A percentile compares a stretch with the other conserved stretches of the same genome.
phyloP scores from a whole-genome alignment of 116 monocot genomes.

The Phalaenopsis hybrid region DNA sequence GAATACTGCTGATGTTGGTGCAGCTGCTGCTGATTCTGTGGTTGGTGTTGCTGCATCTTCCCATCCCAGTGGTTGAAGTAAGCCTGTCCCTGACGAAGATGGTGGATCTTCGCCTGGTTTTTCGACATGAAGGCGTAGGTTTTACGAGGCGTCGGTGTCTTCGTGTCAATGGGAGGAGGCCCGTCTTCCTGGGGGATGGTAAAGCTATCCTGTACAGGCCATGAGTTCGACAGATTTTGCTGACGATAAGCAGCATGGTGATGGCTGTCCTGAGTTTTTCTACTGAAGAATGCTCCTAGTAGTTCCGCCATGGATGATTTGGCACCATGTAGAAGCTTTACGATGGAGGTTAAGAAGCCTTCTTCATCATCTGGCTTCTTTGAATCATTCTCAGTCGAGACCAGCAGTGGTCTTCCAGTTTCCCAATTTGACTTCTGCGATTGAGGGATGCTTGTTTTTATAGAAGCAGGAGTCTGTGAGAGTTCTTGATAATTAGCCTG shows the following conservation, averaged over 20 bases:
- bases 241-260: slow-evolving; percentile 26
- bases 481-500: not conserved
- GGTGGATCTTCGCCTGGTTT: slow-evolving; percentile 72
- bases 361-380: slow-evolving; percentile 69
- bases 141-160: slow-evolving; percentile 65
- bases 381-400: slow-evolving; percentile 46
- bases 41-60: slow-evolving; percentile 33
- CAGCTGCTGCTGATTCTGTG: slow-evolving; percentile 43
- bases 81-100: slow-evolving; percentile 50
- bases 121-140: slow-evolving; percentile 96
- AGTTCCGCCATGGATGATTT: slow-evolving; percentile 40
- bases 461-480: slow-evolving; percentile 36
- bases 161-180: slow-evolving; percentile 63
- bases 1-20: slow-evolving; percentile 73
- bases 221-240: slow-evolving; percentile 28
- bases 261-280: slow-evolving; percentile 26
- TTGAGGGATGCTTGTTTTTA: slow-evolving; percentile 38
- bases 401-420: slow-evolving; percentile 66
- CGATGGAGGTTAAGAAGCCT: slow-evolving; percentile 52
- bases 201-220: slow-evolving; percentile 83
- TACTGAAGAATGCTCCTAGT: slow-evolving; percentile 38
- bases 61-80: slow-evolving; percentile 55
- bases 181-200: slow-evolving; percentile 66
- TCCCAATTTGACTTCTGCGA: slow-evolving; percentile 59
- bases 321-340: slow-evolving; percentile 49